A percentile compares a stretch with the other conserved stretches of the same genome.
Conservation (phyloP, 225 moss, liverwort and hornwort genomes). For the Bryoerythrophyllum caledonicum region DNA sequence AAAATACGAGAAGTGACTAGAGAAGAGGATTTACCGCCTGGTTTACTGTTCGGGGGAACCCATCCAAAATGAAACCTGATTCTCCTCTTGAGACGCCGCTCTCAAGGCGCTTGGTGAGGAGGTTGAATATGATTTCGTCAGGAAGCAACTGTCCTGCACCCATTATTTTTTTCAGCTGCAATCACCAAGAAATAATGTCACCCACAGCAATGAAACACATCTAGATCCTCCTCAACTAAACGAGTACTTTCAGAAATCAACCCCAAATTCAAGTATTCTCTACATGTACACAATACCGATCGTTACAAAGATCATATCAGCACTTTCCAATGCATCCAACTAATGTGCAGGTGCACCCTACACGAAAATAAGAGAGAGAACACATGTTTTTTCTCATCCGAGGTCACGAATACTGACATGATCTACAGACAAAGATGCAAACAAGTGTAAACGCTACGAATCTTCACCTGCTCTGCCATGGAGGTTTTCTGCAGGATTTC, state of each 20-base stretch:
- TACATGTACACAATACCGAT: not conserved
- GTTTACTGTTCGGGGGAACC: slow-evolving; percentile 86
- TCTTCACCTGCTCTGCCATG: slow-evolving; percentile 49
- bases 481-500: slow-evolving; percentile 53
- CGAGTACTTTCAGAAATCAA: not conserved
- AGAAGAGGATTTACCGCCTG: slow-evolving; percentile 71
- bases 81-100: slow-evolving; percentile 59
- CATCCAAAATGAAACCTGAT: slow-evolving; percentile 89
- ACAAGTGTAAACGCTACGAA: too few relatives aligned
- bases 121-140: slow-evolving; percentile 75
- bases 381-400: too few relatives aligned
- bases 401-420: not conserved
- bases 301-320: too few relatives aligned
- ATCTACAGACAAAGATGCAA: not conserved
- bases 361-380: too few relatives aligned
- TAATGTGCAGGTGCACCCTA: too few relatives aligned
- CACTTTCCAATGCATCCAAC: too few relatives aligned
- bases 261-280: not conserved
- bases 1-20: not conserved
- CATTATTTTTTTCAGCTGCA: slow-evolving; percentile 78
- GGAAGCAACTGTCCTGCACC: slow-evolving; percentile 79
- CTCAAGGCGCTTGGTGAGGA: slow-evolving; percentile 77
- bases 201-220: not conserved
- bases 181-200: not conserved
- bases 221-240: not conserved